Evolutionary conservation across 257 asterid species (phyloP), one percentile per base, ranked within the genome.

Genomic region (Plantago major): DNA sequence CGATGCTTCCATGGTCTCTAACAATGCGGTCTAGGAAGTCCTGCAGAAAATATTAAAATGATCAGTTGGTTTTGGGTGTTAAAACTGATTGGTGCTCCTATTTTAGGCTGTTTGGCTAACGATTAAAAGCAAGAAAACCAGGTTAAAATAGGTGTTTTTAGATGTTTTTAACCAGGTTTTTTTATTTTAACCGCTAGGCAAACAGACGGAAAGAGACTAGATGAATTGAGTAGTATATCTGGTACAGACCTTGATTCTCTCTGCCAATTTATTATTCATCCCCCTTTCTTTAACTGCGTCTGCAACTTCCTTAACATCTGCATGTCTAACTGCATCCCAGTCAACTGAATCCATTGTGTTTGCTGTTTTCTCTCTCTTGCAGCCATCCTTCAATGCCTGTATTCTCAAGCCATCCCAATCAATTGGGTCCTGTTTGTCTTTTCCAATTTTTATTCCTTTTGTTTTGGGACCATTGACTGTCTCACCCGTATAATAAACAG

Each of bases 221-320:
- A 62, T 17, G 64, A 33, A 53, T 62, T 66, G 14, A 47, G 46
- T 46, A 55, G 51, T 16, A 42, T 66, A 63, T 55, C 49, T 54
- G 53, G 44, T 46, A 11, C 52, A 67, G 69, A 87, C 99, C 89
- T 89, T 75, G 75, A 93, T 93, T 77, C 99, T 87, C 79, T 72
- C 90, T 40, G 97, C 97, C 49, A 93, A 83, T 82, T 71, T 77
- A 71, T 93, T 93, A 79, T 89, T 93, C 99, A 93, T 93, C 67
- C 99, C 99, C 79, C 99, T 81, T 61, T 85, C 97, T 78, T 72
- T 89, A 70, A 93, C 87, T 45, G 95, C 79, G 12, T 84, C 67
- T 22, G 99, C 99, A 70, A 93, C 72, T 70, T 87, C 97, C 22
- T 73, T 56, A 59, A 89, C 95, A 67, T 87, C 85, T 17, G 99